Evolutionary conservation across 2,329 filamentous ascomycete genomes (phyloP).

Genomic region (Aaosphaeria arxii): DNA sequence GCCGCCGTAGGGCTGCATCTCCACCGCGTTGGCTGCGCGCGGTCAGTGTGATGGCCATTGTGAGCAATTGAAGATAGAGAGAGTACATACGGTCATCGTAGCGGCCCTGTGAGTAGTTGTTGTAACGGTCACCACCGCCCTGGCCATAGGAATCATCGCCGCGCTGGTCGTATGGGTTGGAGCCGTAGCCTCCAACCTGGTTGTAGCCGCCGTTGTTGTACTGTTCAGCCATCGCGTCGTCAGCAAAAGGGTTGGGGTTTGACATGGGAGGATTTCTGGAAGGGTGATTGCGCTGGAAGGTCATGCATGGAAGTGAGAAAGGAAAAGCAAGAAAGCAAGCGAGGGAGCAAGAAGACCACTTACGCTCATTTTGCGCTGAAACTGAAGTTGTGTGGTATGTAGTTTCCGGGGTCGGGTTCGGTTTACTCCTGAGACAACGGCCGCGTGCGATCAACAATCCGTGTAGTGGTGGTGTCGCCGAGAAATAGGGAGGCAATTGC

Average conservation of each 20-base stretch:
- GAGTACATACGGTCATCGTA: conserved; percentile 28
- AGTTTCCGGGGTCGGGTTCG: conserved; percentile 10
- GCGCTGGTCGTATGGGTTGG: conserved; percentile 44
- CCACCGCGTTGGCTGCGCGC: conserved; percentile 50
- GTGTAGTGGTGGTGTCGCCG: background rate
- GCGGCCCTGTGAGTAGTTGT: conserved; percentile 49
- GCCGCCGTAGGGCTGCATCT: conserved; percentile 63
- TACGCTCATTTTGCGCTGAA: conserved; percentile 38
- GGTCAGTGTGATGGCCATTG: background rate
- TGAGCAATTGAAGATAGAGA: background rate
- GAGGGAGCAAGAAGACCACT: conserved; percentile 17
- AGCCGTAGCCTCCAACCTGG: conserved; percentile 36
- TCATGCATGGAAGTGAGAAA: background rate
- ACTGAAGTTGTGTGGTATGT: conserved; percentile 30
- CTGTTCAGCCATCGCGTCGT: conserved; percentile 27
- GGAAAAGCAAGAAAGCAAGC: conserved; percentile 7
- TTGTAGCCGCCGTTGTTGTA: conserved; percentile 37
- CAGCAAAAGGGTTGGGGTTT: conserved; percentile 7
- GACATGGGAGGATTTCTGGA: background rate
- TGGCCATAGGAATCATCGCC: conserved; percentile 15
- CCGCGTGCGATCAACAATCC: conserved; percentile 6
- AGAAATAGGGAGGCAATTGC: background rate
- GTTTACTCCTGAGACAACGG: conserved; percentile 34
- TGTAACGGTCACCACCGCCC: conserved; percentile 44
- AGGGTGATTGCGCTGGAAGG: background rate